These are phyloP conservation scores for Microsporum ferrugineum DNA, from an alignment of 2,329 filamentous ascomycete genomes.

Conservation along the genomic window DNA sequence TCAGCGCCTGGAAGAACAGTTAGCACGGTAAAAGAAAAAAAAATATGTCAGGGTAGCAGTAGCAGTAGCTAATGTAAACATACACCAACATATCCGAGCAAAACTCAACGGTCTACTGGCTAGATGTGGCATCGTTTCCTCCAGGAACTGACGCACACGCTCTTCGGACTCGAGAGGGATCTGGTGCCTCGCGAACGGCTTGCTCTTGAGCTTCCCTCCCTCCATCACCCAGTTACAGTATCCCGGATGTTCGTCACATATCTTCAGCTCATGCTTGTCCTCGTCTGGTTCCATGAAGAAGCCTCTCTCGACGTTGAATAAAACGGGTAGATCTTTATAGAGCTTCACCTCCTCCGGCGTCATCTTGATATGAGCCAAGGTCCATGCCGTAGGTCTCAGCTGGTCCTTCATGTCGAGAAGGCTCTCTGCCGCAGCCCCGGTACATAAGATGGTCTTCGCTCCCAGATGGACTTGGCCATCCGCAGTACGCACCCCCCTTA, in stretches of 20 bases:
- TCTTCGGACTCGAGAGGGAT: constrained; percentile 38
- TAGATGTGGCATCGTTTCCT: constrained; percentile 40
- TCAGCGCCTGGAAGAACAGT: constrained; percentile 41
- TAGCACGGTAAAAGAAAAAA: constrained; percentile 18
- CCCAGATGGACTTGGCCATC: constrained; percentile 35
- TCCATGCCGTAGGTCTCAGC: constrained; percentile 45
- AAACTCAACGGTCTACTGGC: constrained; percentile 14
- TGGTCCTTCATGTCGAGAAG: constrained; percentile 43
- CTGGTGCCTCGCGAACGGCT: constrained; percentile 24
- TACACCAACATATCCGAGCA: background rate
- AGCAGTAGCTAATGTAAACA: background rate
- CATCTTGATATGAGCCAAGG: constrained; percentile 42
- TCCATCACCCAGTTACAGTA: constrained; percentile 39
- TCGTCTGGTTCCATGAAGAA: constrained; percentile 42
- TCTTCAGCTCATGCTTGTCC: constrained; percentile 29
- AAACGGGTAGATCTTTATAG: constrained; percentile 40
- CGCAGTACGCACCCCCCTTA: constrained; percentile 32
- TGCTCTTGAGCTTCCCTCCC: background rate
- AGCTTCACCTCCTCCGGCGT: constrained; percentile 33
- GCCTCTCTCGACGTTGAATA: constrained; percentile 39
- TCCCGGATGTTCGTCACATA: constrained; percentile 45
- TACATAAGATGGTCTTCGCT: constrained; percentile 38
- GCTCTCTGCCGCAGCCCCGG: constrained; percentile 38
- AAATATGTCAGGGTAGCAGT: background rate
- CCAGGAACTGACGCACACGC: constrained; percentile 37